Conservation (phyloP, 805 yeast genomes). For the Candida easanensis region DNA sequence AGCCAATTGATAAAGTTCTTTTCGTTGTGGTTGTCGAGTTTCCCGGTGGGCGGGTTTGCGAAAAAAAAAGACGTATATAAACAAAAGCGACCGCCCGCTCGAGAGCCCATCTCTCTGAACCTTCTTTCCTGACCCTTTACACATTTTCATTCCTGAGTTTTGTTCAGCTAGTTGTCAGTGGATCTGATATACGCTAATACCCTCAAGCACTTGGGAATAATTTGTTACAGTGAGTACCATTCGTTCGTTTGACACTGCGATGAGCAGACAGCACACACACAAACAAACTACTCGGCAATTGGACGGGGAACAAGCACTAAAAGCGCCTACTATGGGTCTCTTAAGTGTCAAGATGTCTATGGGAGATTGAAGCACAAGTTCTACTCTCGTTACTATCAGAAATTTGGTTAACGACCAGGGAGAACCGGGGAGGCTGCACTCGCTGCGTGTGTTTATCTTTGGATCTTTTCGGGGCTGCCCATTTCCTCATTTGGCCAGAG, state of each 20-base stretch:
- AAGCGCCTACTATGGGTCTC: too few species aligned
- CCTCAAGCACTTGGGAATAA: constrained; percentile 15
- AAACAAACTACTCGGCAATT: too few species aligned
- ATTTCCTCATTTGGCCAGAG: constrained; percentile 7
- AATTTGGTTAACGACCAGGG: too few species aligned
- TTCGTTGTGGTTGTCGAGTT: constrained; percentile 6
- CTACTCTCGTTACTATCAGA: too few species aligned
- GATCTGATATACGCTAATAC: constrained; percentile 3
- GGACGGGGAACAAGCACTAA: too few species aligned
- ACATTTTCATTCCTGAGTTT: constrained; percentile 16
- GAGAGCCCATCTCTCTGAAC: background rate
- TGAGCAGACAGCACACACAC: too few species aligned
- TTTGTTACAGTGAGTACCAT: constrained; percentile 12
- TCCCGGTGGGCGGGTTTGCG: background rate
- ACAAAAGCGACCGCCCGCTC: background rate
- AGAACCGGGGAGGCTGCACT: too few species aligned
- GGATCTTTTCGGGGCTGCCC: constrained; percentile 1
- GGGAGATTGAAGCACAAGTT: too few species aligned
- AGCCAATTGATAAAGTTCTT: constrained; percentile 12
- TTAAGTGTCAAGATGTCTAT: too few species aligned
- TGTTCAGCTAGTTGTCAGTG: constrained; percentile 6
- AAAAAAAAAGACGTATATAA: constrained; percentile 1
- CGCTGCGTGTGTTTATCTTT: constrained; percentile 10
- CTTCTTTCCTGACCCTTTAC: constrained; percentile 6
- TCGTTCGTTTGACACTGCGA: background rate